Conservation (phyloP, 176 grass and related monocot genomes). For the Tillandsia leiboldiana region DNA sequence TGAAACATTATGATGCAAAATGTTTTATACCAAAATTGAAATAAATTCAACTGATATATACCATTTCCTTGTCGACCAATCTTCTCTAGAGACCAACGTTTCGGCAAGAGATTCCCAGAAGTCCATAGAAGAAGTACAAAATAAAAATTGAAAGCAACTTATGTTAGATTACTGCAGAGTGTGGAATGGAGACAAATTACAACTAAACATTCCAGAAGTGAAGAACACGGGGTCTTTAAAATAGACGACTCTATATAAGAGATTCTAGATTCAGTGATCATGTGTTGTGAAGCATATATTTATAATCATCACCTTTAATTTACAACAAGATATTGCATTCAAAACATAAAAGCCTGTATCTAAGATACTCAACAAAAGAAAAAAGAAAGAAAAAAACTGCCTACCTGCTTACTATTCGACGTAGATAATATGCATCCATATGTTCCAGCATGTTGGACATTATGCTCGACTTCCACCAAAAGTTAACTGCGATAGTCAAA, state of each 20-base stretch:
- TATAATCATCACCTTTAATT: too few species aligned
- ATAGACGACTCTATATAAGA: neutral
- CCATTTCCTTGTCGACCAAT: slow-evolving; percentile 91
- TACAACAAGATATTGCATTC: neutral
- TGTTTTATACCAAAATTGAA: slow-evolving; percentile 6
- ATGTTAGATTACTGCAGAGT: neutral
- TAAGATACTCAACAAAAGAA: slow-evolving; percentile 18
- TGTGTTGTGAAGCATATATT: neutral
- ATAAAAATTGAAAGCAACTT: slow-evolving; percentile 20
- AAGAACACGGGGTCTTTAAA: neutral
- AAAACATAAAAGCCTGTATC: neutral
- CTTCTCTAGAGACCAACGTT: slow-evolving; percentile 36
- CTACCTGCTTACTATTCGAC: slow-evolving; percentile 83
- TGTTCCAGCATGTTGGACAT: slow-evolving; percentile 80
- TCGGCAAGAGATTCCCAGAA: slow-evolving; percentile 21
- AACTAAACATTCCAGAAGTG: slow-evolving; percentile 17
- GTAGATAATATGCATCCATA: slow-evolving; percentile 94
- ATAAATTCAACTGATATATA: slow-evolving; percentile 27
- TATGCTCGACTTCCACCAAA: slow-evolving; percentile 90
- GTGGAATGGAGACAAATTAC: neutral
- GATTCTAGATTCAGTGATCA: neutral
- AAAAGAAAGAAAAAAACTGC: slow-evolving; percentile 15
- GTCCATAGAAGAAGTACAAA: slow-evolving; percentile 5
- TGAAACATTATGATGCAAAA: neutral
- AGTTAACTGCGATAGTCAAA: slow-evolving; percentile 87